These are phyloP conservation scores for Yarrowia osloensis DNA, from an alignment of 805 yeast species.

Conservation along the genomic window DNA sequence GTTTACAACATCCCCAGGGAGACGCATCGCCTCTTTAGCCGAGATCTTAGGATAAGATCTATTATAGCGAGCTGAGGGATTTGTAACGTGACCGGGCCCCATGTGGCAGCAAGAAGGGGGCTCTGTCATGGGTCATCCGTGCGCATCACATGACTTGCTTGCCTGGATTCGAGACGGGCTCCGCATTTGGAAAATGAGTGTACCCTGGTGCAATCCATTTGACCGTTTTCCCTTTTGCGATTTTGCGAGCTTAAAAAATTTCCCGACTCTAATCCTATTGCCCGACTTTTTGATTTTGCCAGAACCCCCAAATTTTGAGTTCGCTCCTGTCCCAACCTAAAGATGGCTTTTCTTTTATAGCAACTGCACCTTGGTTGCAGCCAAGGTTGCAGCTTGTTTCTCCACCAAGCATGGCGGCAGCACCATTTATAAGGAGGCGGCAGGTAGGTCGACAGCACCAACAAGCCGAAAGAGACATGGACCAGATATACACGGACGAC, in stretches of 20 bases:
- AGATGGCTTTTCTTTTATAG: slow-evolving; percentile 16
- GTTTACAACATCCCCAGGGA: background rate
- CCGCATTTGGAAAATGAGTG: slow-evolving; percentile 5
- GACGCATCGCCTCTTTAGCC: background rate
- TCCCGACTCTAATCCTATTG: slow-evolving; percentile 6
- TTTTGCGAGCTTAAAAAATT: slow-evolving; percentile 18
- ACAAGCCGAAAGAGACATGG: slow-evolving; percentile 4
- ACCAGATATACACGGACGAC: slow-evolving; percentile 26
- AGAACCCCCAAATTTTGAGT: background rate
- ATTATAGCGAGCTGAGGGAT: slow-evolving; percentile 4
- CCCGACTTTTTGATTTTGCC: background rate
- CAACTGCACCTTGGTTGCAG: slow-evolving; percentile 28
- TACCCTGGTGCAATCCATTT: background rate
- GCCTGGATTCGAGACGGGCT: background rate
- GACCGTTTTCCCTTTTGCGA: slow-evolving; percentile 16
- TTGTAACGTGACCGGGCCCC: background rate
- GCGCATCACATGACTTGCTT: background rate
- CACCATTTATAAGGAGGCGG: slow-evolving; percentile 22
- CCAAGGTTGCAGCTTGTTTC: slow-evolving; percentile 26
- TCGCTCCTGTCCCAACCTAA: slow-evolving; percentile 26
- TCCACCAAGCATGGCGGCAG: slow-evolving; percentile 25
- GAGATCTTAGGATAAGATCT: background rate
- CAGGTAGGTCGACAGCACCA: background rate
- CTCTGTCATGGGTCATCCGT: background rate
- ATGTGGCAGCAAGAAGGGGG: background rate